phyloP scores from a whole-genome alignment of 176 grass and related monocot species.

The Oryza longistaminata region DNA sequence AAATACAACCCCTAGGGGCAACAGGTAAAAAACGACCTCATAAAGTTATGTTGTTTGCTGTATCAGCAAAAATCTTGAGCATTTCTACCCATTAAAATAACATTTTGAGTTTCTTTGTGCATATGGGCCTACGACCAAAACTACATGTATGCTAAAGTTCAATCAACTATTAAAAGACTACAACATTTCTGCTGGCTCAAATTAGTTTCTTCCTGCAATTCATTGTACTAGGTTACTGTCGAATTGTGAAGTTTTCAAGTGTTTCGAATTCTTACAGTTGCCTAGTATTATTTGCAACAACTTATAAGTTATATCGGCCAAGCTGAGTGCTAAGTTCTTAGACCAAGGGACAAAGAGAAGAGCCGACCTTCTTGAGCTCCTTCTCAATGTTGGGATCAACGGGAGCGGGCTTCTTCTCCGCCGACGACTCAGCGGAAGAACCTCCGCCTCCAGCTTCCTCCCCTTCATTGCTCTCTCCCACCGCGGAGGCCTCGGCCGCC shows the following conservation, averaged over 20 bases:
- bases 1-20: too few relatives aligned
- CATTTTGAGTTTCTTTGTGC: not conserved
- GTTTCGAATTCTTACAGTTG: not conserved
- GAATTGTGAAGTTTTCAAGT: not conserved
- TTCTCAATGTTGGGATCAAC: conserved; percentile 69
- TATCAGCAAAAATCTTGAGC: not conserved
- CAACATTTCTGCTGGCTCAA: not conserved
- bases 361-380: conserved; percentile 85
- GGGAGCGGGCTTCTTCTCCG: conserved; percentile 19
- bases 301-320: not conserved
- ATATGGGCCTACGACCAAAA: not conserved
- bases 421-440: not conserved
- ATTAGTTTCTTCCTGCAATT: not conserved
- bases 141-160: not conserved
- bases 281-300: not conserved
- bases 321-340: not conserved
- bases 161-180: not conserved
- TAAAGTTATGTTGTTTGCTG: not conserved
- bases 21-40: too few relatives aligned
- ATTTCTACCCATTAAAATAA: too few relatives aligned
- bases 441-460: conserved; percentile 20
- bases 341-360: not conserved
- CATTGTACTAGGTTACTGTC: not conserved
- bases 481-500: conserved; percentile 37
- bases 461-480: conserved; percentile 26